Percentiles rank a stretch among this genome's conserved stretches.
Evolutionary conservation across 2,329 filamentous ascomycete genomes (phyloP).

Genomic region (Dothidotthia symphoricarpi): DNA sequence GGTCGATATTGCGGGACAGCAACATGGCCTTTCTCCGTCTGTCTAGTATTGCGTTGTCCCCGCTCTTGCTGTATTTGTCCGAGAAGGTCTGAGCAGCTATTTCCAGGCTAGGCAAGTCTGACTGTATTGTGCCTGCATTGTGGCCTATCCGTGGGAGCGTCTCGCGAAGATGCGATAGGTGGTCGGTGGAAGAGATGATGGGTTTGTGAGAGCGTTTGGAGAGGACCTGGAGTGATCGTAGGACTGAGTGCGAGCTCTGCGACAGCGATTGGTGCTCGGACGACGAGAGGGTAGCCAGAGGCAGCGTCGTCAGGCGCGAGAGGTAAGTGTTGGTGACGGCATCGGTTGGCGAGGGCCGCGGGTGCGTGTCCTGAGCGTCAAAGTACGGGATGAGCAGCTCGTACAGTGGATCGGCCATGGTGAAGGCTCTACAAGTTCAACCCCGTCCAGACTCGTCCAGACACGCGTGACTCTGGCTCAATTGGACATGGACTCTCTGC

Average conservation of each 20-base stretch:
- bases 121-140: conserved; percentile 65
- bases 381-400: conserved; percentile 68
- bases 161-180: conserved; percentile 70
- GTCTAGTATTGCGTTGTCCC: conserved; percentile 63
- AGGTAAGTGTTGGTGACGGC: conserved; percentile 68
- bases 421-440: neutral
- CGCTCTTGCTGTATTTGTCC: conserved; percentile 74
- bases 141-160: conserved; percentile 69
- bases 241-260: conserved; percentile 74
- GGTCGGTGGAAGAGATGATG: conserved; percentile 76
- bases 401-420: conserved; percentile 62
- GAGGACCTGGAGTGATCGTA: conserved; percentile 80
- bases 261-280: conserved; percentile 77
- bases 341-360: conserved; percentile 48
- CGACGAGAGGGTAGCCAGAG: conserved; percentile 68
- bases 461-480: neutral
- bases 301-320: conserved; percentile 71
- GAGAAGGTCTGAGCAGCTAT: conserved; percentile 76
- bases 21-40: conserved; percentile 76
- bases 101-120: conserved; percentile 76
- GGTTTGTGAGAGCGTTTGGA: conserved; percentile 86
- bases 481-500: too few relatives aligned
- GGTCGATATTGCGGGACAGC: conserved; percentile 81
- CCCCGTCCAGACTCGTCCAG: neutral
- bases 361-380: conserved; percentile 42